A percentile compares a stretch with the other conserved stretches of the same genome.
Conservation (phyloP, 2,329 filamentous ascomycete species). For the Furcasterigmium furcatum region DNA sequence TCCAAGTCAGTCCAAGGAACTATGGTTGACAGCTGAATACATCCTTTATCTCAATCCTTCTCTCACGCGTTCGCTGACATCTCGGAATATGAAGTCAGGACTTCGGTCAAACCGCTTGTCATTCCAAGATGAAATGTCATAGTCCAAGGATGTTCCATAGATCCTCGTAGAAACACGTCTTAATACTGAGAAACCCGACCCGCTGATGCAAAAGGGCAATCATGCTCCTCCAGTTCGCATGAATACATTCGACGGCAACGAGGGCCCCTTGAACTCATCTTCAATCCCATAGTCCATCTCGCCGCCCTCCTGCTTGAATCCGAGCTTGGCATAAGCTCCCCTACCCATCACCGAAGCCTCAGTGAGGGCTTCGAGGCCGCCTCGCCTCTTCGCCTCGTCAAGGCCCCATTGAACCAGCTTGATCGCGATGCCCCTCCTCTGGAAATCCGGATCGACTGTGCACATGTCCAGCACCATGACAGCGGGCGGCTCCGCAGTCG, state of each 20-base stretch:
- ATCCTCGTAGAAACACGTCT: no score
- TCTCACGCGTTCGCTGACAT: no score
- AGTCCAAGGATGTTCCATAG: no score
- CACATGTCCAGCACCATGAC: constrained; percentile 48
- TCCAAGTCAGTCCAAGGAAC: no score
- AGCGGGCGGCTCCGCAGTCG: constrained; percentile 37
- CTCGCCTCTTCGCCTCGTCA: constrained; percentile 33
- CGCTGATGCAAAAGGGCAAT: no score
- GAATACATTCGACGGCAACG: constrained; percentile 41
- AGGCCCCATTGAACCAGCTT: constrained; percentile 45
- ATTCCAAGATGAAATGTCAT: no score
- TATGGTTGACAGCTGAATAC: no score
- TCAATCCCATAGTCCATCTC: constrained; percentile 42
- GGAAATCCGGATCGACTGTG: constrained; percentile 49
- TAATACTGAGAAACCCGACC: no score
- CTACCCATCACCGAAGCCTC: constrained; percentile 48
- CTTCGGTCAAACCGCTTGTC: no score
- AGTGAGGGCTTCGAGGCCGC: constrained; percentile 36
- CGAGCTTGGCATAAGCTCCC: constrained; percentile 39
- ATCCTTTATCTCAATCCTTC: no score
- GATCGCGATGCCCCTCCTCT: constrained; percentile 43
- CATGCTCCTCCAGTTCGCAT: constrained; percentile 31
- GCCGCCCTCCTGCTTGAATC: constrained; percentile 34
- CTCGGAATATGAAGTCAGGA: no score
- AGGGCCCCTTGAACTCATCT: constrained; percentile 31